These are phyloP conservation scores for Coemansia reversa DNA, from an alignment of 192 early-diverging fungal species.

Conservation along the genomic window DNA sequence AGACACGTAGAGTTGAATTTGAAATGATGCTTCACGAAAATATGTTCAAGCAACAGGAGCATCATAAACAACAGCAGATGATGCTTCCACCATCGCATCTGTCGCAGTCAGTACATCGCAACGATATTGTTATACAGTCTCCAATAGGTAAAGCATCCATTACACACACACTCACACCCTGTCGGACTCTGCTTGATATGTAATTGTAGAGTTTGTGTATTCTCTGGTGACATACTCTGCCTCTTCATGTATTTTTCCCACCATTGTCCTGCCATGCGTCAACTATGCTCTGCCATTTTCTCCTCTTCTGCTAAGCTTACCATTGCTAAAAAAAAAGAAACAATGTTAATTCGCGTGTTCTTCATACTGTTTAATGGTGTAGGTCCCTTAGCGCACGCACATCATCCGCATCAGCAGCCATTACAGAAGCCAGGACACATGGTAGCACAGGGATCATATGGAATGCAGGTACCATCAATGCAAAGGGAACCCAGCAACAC, in stretches of 20 bases:
- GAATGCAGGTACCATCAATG: conserved; percentile 6
- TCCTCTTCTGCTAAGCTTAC: conserved; percentile 1
- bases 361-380: background rate
- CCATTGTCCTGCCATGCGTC: background rate
- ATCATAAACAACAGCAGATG: conserved; percentile 27
- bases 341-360: background rate
- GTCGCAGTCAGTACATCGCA: conserved; percentile 18
- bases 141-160: conserved; percentile 40
- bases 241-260: conserved; percentile 1
- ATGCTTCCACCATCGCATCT: conserved; percentile 19
- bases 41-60: conserved; percentile 50
- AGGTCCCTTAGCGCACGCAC: conserved; percentile 11
- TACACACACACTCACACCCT: too few species aligned
- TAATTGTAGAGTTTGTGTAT: background rate
- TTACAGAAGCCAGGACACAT: conserved; percentile 10
- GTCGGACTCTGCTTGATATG: too few species aligned
- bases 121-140: conserved; percentile 44
- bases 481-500: conserved; percentile 13
- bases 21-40: conserved; percentile 52
- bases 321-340: background rate
- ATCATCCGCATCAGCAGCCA: conserved; percentile 15
- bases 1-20: conserved; percentile 50
- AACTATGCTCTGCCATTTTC: background rate
- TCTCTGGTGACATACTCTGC: conserved; percentile 6
- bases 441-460: conserved; percentile 15